Percentiles rank a stretch among this genome's conserved stretches.
Conservation (phyloP, 495 filamentous ascomycete genomes). For the Pyrenula aspistea region DNA sequence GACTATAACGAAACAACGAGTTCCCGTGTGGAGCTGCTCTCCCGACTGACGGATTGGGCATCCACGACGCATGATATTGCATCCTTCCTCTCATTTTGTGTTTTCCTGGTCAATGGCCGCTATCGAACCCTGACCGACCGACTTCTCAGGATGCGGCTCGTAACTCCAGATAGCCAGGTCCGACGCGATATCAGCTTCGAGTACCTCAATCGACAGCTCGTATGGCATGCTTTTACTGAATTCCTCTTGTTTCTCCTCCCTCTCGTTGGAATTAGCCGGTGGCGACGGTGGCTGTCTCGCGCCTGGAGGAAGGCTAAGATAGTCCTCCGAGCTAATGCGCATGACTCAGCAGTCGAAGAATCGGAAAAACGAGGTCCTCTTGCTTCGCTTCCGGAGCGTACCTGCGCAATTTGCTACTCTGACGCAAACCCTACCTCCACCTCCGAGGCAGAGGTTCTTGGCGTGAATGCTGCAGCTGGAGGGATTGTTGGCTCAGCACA, state of each 20-base stretch:
- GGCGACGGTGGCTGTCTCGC: conserved; percentile 78
- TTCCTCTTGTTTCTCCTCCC: conserved; percentile 93
- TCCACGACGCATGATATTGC: conserved; percentile 67
- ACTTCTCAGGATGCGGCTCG: conserved; percentile 71
- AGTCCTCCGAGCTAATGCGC: conserved; percentile 38
- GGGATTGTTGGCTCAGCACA: conserved; percentile 78
- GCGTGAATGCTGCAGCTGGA: conserved; percentile 35
- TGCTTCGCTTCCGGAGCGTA: conserved; percentile 78
- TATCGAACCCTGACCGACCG: conserved; percentile 89
- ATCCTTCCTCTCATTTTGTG: conserved; percentile 71
- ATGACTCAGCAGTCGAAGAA: conserved; percentile 30
- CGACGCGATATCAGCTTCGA: conserved; percentile 90
- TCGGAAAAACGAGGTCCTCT: conserved; percentile 56
- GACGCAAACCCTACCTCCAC: conserved; percentile 65
- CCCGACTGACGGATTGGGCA: conserved; percentile 52
- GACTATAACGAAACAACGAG: conserved; percentile 27
- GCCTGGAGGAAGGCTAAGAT: conserved; percentile 68
- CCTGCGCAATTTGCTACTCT: conserved; percentile 95
- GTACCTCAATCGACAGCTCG: conserved; percentile 92
- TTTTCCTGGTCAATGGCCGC: conserved; percentile 80
- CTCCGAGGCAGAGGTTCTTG: conserved; percentile 57
- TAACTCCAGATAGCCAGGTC: conserved; percentile 69
- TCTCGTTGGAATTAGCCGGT: conserved; percentile 82
- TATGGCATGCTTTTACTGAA: conserved; percentile 98
- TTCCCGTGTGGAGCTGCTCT: conserved; percentile 39